Evolutionary conservation across 2,329 filamentous ascomycete species (phyloP), one percentile per base, ranked within the genome.

Genomic region (Pyricularia grisea): DNA sequence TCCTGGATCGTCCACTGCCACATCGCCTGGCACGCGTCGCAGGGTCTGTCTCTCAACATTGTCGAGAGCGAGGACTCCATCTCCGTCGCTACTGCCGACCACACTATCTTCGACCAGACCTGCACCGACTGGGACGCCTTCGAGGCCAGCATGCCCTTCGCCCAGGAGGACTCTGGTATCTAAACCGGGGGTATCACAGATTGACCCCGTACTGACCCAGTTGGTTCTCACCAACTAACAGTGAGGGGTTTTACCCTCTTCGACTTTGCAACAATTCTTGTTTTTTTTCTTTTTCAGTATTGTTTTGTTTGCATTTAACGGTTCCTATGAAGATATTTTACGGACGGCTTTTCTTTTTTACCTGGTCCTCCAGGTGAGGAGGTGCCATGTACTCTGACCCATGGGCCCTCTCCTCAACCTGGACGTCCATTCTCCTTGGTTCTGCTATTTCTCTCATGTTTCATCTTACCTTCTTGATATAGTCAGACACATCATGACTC

Each of bases 71-170:
- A 17, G 23, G 66, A 78, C 4, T 73, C 84, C 9, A 63, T 28
- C 60, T 82, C 85, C 73, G 83, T 85, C 71, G 70, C 85, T 25
- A 84, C 27, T 60, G 7, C 31, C 30, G 67, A 68, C 60, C 28
- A 64, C 12, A 6, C 65, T 17, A 25, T 68, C 23, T 65, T 68
- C 25, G 20, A 23, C n/a, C 12, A 64, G 30, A 42, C 23, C 58
- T 68, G 67, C 67, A 33, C 10, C n/a, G 67, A 31, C n/a, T 68
- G 67, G 67, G 60, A 65, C 30, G 58, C 55, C 67, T 50, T 67
- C 42, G 36, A 23, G 66, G 28, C 31, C n/a, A 61, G 10, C 23
- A 67, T 67, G 66, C 66, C 67, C 11, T 64, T 36, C 55, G 30
- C 20, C 55, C 67, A 68, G 31, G 50, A 64, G 14, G 67, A 68